Percentiles rank a stretch among this genome's conserved stretches.
Conservation (phyloP, 1,139 yeast species). For the Zygosaccharomyces sapae region DNA sequence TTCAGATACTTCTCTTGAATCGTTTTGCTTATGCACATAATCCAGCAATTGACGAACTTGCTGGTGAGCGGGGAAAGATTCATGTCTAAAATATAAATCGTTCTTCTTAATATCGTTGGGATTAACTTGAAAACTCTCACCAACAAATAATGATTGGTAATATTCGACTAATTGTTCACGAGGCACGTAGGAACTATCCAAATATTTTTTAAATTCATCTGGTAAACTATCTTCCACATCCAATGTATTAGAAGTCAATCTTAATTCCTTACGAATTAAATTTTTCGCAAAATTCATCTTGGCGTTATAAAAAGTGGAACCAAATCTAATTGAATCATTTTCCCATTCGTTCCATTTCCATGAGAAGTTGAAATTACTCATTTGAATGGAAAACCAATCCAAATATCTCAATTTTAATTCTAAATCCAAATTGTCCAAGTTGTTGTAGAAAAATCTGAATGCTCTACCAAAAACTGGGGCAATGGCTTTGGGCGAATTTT, state of each 20-base stretch:
- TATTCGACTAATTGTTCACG: constrained; percentile 37
- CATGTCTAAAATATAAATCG: constrained; percentile 36
- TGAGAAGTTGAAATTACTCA: constrained; percentile 88
- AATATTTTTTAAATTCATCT: constrained; percentile 60
- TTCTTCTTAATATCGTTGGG: constrained; percentile 27
- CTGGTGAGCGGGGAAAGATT: constrained; percentile 35
- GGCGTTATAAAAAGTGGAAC: constrained; percentile 56
- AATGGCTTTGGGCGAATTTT: constrained; percentile 78
- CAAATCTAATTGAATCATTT: constrained; percentile 44
- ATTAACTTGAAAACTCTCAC: constrained; percentile 27
- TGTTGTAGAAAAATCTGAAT: constrained; percentile 72
- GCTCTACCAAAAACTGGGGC: constrained; percentile 97
- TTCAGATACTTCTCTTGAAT: constrained; percentile 32
- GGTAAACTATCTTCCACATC: constrained; percentile 75
- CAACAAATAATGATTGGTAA: constrained; percentile 35
- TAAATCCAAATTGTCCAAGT: constrained; percentile 64
- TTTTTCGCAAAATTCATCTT: constrained; percentile 69
- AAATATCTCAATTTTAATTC: constrained; percentile 70
- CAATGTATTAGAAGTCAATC: constrained; percentile 64
- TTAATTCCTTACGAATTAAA: constrained; percentile 75
- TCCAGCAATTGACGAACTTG: constrained; percentile 36
- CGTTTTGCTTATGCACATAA: constrained; percentile 36
- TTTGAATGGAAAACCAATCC: constrained; percentile 92
- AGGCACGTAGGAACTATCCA: constrained; percentile 49
- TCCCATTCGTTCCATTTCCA: constrained; percentile 99